Base-by-base conservation (phyloP, 2,329 filamentous ascomycete genomes). In the Colletotrichum siamense region DNA sequence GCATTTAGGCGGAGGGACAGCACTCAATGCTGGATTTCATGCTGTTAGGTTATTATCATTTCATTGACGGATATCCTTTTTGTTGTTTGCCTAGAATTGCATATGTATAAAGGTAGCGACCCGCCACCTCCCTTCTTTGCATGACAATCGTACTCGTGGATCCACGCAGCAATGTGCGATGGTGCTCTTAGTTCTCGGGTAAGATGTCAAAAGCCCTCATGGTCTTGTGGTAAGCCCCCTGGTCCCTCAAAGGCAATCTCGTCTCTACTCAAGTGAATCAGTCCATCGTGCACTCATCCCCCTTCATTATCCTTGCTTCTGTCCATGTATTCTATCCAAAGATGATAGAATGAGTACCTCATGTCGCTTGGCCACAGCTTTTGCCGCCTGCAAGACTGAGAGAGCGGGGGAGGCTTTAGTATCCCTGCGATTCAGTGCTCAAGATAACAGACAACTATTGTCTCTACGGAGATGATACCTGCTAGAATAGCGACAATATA, bases 141-240 rank as follows among this genome's bases (percentile, higher is more conserved):
- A 5, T 12, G 6, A 10, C 18, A 49, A 49, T 49, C 44, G 44
- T 49, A 49, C 44, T 49, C 18, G 44, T n/a, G 18, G 10, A n/a
- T n/a, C 44, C 44, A 49, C 44, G 44, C 9, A 12, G 4, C 18
- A 39, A 3, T 5, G 16, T 39, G 1, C 15, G 2, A 18, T 0
- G 6, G 0, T 5, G 8, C 8, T 16, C 4, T 39, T 1, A 5
- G 8, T 16, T 18, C 16, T 39, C 8, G 16, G 16, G 36, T 0
- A 4, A 1, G 16, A 18, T 39, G 36, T 39, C 2, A 39, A 8
- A 36, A 36, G 1, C 0, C 15, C 15, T 0, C 34, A 36, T 36
- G 0, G 15, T 15, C 15, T 16, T 36, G 34, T 36, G 15, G 15
- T 36, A 8, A 16, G 1, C 3, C 3, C 15, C 15, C 34, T 39